Evolutionary conservation across 2,329 filamentous ascomycete species (phyloP).

Genomic region (Colletotrichum echinochloae): DNA sequence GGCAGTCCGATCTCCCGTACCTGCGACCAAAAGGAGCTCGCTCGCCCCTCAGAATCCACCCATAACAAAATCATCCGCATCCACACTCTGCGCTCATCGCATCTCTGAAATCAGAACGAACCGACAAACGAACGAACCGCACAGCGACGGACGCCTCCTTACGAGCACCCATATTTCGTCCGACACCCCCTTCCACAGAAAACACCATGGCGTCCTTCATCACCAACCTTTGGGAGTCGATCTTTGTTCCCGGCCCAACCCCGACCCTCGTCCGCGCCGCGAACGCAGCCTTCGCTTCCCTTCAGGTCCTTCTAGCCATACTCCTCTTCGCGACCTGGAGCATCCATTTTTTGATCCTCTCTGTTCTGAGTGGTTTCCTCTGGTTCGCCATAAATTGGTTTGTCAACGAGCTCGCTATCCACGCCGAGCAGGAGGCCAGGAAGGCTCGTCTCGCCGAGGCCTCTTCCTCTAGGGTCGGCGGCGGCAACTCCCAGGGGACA

Average conservation of each 20-base stretch:
- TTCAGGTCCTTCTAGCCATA: slow-evolving; percentile 81
- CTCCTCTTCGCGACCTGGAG: slow-evolving; percentile 87
- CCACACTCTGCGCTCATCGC: background rate
- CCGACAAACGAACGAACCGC: slow-evolving; percentile 3
- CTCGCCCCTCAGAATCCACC: background rate
- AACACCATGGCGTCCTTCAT: slow-evolving; percentile 70
- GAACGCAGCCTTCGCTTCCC: slow-evolving; percentile 86
- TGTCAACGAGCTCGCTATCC: slow-evolving; percentile 70
- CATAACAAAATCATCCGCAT: slow-evolving; percentile 1
- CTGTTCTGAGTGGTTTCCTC: slow-evolving; percentile 80
- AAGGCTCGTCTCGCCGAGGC: slow-evolving; percentile 48
- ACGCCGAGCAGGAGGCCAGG: slow-evolving; percentile 55
- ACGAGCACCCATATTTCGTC: background rate
- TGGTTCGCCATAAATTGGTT: slow-evolving; percentile 99
- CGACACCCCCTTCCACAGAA: background rate
- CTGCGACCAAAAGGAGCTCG: background rate
- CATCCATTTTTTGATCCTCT: slow-evolving; percentile 89
- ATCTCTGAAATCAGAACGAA: background rate
- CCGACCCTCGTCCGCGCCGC: slow-evolving; percentile 89
- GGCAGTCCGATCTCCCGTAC: background rate
- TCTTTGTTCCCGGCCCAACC: slow-evolving; percentile 93
- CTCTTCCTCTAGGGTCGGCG: slow-evolving; percentile 48
- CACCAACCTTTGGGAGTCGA: slow-evolving; percentile 85
- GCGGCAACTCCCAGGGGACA: slow-evolving; percentile 48
- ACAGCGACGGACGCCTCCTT: background rate